Evolutionary conservation across 805 yeast species (phyloP), one percentile per base, ranked within the genome.

Genomic region (Wickerhamomyces strasburgensis): DNA sequence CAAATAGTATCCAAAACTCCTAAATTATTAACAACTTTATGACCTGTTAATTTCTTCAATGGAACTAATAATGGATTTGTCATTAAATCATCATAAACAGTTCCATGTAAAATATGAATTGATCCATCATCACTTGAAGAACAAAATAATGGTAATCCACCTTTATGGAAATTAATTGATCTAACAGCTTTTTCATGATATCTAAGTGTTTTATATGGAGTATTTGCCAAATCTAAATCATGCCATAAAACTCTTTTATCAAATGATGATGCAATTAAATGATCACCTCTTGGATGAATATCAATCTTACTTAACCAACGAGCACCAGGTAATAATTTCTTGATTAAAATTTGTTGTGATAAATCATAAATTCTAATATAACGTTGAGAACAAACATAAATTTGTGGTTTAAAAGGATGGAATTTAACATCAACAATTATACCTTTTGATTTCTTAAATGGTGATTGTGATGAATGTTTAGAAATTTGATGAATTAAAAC

Each of bases 241-340:
- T 90, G 98, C 98, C 98, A 93, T 48, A 89, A 72, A 5, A 93
- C 94, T 49, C 97, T 75, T 70, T 89, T 88, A 62, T 93, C 98
- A 60, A 76, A 93, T 3, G 97, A 87, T 6, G 90, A 84, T 11
- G 96, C 95, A 45, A 93, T 64, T 36, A 93, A 78, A 55, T 93
- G 89, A 60, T 93, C 98, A 39, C 98, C 98, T 47, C 94, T 73
- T 40, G 98, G 97, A 61, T 93, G 98, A 35, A 93, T 82, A 58
- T 89, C 98, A 56, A 93, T 80, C 49, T 80, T 73, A 14, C 95
- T 80, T 51, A 93, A 73, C 95, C 96, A 86, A 62, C 96, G 78
- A 2, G 95, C 97, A 54, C 98, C 98, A 2, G 98, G 98, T 67
- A 81, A 65, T 49, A 93, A 68, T 53, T 88, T 86, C 70, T 87